Evolutionary conservation across 331 rosid species (phyloP).

Genomic region (Arachis monticola): DNA sequence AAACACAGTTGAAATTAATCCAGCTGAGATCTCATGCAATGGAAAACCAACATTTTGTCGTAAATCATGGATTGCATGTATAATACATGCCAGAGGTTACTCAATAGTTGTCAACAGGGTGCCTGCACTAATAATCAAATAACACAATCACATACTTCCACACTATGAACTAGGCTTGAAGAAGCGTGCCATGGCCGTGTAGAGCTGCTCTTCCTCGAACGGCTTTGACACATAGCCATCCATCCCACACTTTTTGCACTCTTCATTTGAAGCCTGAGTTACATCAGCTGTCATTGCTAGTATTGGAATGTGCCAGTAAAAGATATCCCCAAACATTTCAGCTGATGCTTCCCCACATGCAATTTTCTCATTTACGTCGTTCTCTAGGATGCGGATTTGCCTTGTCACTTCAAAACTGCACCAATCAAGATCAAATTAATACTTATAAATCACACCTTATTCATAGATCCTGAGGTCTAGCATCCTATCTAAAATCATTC

Average conservation of each 20-base stretch:
- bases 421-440: conserved; percentile 34
- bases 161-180: conserved; percentile 54
- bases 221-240: conserved; percentile 90
- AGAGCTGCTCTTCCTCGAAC: conserved; percentile 85
- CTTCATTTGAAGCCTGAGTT: conserved; percentile 77
- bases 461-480: conserved; percentile 7
- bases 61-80: neutral
- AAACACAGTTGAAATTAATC: conserved; percentile 25
- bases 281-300: conserved; percentile 99
- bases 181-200: conserved; percentile 61
- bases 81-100: conserved; percentile 21
- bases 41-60: conserved; percentile 23
- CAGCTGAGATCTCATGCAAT: conserved; percentile 32
- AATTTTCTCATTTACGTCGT: conserved; percentile 59
- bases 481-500: conserved; percentile 33
- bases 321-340: conserved; percentile 61
- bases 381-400: conserved; percentile 65
- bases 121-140: conserved; percentile 29
- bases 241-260: conserved; percentile 90
- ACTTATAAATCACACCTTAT: conserved; percentile 27
- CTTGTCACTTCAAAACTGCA: conserved; percentile 82
- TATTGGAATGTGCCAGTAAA: conserved; percentile 81
- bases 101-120: conserved; percentile 31
- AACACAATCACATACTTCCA: conserved; percentile 13
- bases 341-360: conserved; percentile 61